phyloP scores from a whole-genome alignment of 352 stramenopile genomes.

The Globisporangium paroecandrum region DNA sequence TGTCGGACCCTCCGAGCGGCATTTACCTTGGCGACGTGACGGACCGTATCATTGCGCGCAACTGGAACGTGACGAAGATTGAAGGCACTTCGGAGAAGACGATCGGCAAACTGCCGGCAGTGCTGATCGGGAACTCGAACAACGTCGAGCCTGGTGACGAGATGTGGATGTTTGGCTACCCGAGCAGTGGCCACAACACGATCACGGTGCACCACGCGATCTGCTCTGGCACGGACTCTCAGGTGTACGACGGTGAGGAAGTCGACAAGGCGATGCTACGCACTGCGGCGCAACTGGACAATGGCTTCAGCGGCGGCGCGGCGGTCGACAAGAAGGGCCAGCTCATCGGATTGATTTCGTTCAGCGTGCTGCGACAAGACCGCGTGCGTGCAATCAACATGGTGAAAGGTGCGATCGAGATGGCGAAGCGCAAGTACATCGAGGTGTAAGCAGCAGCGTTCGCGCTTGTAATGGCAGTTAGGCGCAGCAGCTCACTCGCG shows the following conservation, averaged over 20 bases:
- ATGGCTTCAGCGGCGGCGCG: slow-evolving; percentile 80
- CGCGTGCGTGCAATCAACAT: slow-evolving; percentile 87
- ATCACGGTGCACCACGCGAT: slow-evolving; percentile 90
- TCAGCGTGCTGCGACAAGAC: slow-evolving; percentile 82
- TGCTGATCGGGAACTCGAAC: slow-evolving; percentile 85
- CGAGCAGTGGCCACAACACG: slow-evolving; percentile 85
- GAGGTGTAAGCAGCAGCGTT: slow-evolving; percentile 37
- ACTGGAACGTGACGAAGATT: slow-evolving; percentile 81
- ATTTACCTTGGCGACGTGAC: slow-evolving; percentile 88
- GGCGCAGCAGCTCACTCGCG: background rate
- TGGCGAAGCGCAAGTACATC: slow-evolving; percentile 76
- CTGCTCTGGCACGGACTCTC: slow-evolving; percentile 83
- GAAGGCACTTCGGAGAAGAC: slow-evolving; percentile 66
- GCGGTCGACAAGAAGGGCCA: slow-evolving; percentile 84
- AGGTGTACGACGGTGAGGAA: slow-evolving; percentile 82
- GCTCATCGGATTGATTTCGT: slow-evolving; percentile 84
- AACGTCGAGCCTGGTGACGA: slow-evolving; percentile 86
- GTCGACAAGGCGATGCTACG: slow-evolving; percentile 86
- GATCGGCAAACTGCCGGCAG: slow-evolving; percentile 70
- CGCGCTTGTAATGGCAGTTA: background rate
- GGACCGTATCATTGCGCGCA: slow-evolving; percentile 79
- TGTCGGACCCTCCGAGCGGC: slow-evolving; percentile 82
- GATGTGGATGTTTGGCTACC: slow-evolving; percentile 91
- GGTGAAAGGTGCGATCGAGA: slow-evolving; percentile 83
- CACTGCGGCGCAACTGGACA: slow-evolving; percentile 81